Evolutionary conservation across 768 basidiomycete genomes (phyloP).

Genomic region (Suillus bovinus): DNA sequence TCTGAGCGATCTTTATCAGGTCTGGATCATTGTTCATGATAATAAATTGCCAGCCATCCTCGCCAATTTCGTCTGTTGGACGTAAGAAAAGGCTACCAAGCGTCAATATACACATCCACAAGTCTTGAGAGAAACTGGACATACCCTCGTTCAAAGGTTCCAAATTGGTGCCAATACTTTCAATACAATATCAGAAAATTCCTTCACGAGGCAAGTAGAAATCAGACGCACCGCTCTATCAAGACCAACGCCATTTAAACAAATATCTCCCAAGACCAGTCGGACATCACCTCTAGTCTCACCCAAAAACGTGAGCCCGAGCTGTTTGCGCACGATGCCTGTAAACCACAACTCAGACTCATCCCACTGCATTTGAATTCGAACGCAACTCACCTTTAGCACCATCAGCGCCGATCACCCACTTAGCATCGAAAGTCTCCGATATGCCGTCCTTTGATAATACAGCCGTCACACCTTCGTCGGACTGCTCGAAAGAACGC

Average conservation of each 20-base stretch:
- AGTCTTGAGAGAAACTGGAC: neutral
- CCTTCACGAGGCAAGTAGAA: too few relatives aligned
- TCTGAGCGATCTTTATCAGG: constrained; percentile 16
- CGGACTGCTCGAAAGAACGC: too few relatives aligned
- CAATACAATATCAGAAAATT: too few relatives aligned
- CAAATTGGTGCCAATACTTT: too few relatives aligned
- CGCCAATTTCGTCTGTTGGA: too few relatives aligned
- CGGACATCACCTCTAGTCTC: constrained; percentile 31
- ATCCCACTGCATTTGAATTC: neutral
- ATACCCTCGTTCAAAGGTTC: constrained; percentile 18
- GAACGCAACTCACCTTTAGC: constrained; percentile 13
- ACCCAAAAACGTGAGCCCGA: constrained; percentile 21
- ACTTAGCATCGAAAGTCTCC: too few relatives aligned
- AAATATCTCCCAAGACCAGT: constrained; percentile 24
- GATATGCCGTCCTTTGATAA: too few relatives aligned
- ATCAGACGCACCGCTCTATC: too few relatives aligned
- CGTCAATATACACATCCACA: neutral
- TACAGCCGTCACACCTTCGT: too few relatives aligned
- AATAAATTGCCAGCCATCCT: constrained; percentile 24
- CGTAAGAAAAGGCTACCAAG: constrained; percentile 12
- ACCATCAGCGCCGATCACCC: too few relatives aligned
- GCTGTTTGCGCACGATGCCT: constrained; percentile 13
- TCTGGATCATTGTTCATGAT: constrained; percentile 12
- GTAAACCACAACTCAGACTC: neutral
- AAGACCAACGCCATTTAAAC: too few relatives aligned